Evolutionary conservation across 805 yeast species (phyloP), one percentile per base, ranked within the genome.

Genomic region (Candida ovalis): DNA sequence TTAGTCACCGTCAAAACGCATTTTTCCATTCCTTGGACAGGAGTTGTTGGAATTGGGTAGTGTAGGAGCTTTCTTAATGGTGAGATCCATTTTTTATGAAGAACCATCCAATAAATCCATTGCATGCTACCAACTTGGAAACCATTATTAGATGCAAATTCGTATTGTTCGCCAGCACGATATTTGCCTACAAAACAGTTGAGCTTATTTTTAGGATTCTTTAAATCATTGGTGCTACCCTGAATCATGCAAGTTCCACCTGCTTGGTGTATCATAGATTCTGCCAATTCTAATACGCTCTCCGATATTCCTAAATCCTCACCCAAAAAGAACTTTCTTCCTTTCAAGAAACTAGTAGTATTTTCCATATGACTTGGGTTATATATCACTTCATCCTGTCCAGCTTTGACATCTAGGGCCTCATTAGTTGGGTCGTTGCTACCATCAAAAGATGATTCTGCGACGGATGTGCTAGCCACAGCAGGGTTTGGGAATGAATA

Each of bases 21-120:
- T n/a, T 76, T 73, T 15, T 69, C 67, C 72, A 86, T 78, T 4
- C 74, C 80, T 1, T 28, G 28, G 15, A 24, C 17, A 6, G 13
- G 76, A 1, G 63, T 70, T 21, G 64, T 61, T 5, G 81, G 83
- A 3, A 74, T 70, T 0, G 98, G 98, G 58, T 82, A 81, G 57
- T 86, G 90, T 4, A 89, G 73, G 17, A 91, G 63, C 33, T 64
- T 64, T 1, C 61, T 58, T 8, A 58, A 56, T 0, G 96, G 92
- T 3, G 75, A 60, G 1, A 74, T 69, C 80, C 86, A 85, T 37
- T 68, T 62, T 19, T 74, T 68, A 47, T 77, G 73, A 25, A 79
- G 73, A 45, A 86, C 64, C 75, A 88, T 75, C 68, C 81, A 76
- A 58, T 81, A 86, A 1, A 92, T 62, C 97, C 97, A 91, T 35